These are phyloP conservation scores for Aspergillus felis DNA, from an alignment of 2,329 filamentous ascomycete species.

Conservation along the genomic window DNA sequence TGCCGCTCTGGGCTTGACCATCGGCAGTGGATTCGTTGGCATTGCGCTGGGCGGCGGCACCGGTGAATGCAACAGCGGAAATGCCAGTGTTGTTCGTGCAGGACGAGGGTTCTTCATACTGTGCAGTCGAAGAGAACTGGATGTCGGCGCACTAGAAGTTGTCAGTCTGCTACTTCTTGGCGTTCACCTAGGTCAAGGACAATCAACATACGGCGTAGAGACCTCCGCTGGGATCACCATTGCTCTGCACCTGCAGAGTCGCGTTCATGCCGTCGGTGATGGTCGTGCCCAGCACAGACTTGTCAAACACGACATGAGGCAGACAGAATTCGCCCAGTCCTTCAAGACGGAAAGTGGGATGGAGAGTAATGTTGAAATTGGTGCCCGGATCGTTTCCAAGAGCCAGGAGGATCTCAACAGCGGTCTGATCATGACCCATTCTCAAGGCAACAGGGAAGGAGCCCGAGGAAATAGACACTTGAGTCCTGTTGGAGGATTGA, in stretches of 20 bases:
- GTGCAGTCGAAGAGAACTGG: conserved; percentile 56
- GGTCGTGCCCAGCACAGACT: conserved; percentile 36
- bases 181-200: not conserved
- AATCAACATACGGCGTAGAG: conserved; percentile 59
- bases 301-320: conserved; percentile 47
- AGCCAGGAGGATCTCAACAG: conserved; percentile 52
- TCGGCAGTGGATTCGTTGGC: conserved; percentile 43
- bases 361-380: conserved; percentile 67
- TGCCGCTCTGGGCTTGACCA: conserved; percentile 26
- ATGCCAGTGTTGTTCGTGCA: conserved; percentile 61
- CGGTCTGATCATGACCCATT: conserved; percentile 50
- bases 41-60: conserved; percentile 33
- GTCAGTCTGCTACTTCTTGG: not conserved
- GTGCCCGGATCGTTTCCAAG: conserved; percentile 50
- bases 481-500: conserved; percentile 43
- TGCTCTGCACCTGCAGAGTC: conserved; percentile 66
- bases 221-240: conserved; percentile 55
- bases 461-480: conserved; percentile 46
- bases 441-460: conserved; percentile 50
- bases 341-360: conserved; percentile 57
- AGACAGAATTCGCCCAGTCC: conserved; percentile 65
- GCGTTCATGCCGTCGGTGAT: conserved; percentile 59
- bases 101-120: conserved; percentile 40
- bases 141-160: conserved; percentile 65
- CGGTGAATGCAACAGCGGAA: conserved; percentile 42